Percentiles rank a stretch among this genome's conserved stretches.
Evolutionary conservation across 805 yeast genomes (phyloP).

Genomic region (Candida vartiovaarae): DNA sequence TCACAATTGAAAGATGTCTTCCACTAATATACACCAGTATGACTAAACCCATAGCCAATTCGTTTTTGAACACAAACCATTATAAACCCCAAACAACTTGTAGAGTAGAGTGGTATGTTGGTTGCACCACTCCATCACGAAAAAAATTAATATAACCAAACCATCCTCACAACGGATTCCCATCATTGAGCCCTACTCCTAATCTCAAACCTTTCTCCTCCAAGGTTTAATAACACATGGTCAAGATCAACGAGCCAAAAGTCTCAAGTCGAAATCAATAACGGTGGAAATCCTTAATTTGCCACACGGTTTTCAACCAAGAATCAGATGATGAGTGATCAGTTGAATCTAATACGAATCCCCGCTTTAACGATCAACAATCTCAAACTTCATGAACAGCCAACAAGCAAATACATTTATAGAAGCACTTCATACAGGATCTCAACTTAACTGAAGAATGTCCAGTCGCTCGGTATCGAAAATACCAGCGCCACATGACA

Average conservation of each 20-base stretch:
- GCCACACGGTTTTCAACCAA: no score
- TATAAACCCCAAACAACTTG: not conserved
- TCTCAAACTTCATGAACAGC: no score
- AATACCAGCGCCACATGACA: constrained; percentile 21
- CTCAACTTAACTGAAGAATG: not conserved
- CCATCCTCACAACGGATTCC: not conserved
- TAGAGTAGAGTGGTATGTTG: not conserved
- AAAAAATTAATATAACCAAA: not conserved
- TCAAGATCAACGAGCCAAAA: constrained; percentile 17
- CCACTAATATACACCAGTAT: not conserved
- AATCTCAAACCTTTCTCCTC: not conserved
- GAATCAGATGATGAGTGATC: no score
- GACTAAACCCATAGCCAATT: not conserved
- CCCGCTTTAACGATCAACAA: no score
- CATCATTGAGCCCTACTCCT: not conserved
- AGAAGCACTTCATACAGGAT: not conserved
- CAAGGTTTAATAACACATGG: not conserved
- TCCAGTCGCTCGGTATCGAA: constrained; percentile 21
- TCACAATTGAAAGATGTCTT: no score
- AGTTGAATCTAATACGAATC: no score
- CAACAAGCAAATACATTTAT: no score
- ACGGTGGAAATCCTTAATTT: no score
- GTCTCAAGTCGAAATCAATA: constrained; percentile 15
- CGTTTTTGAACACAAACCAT: not conserved
- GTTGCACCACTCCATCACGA: not conserved